These are phyloP conservation scores for Syzygium syzygioides DNA, from an alignment of 441 rosid genomes.

Conservation along the genomic window DNA sequence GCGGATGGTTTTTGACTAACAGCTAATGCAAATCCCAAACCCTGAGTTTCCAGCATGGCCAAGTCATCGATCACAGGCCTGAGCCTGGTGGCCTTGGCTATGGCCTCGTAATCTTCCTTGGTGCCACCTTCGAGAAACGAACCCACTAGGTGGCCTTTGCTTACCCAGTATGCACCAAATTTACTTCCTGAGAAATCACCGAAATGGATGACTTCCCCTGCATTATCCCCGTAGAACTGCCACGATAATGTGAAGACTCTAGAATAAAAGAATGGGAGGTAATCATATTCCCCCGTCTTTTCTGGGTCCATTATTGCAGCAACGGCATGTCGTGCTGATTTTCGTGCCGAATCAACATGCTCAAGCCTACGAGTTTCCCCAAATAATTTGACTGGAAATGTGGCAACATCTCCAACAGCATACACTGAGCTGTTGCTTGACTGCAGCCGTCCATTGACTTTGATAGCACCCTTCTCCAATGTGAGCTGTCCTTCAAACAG, in stretches of 20 bases:
- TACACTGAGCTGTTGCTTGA: conserved; percentile 80
- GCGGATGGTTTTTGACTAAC: conserved; percentile 31
- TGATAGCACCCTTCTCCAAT: conserved; percentile 90
- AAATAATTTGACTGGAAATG: conserved; percentile 76
- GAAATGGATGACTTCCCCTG: conserved; percentile 76
- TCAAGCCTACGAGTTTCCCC: conserved; percentile 90
- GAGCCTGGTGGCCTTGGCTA: conserved; percentile 58
- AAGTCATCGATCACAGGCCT: conserved; percentile 51
- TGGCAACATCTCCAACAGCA: conserved; percentile 92
- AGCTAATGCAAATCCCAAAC: conserved; percentile 58
- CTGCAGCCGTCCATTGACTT: conserved; percentile 76
- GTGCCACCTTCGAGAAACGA: conserved; percentile 95
- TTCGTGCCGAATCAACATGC: conserved; percentile 91
- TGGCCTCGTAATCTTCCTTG: conserved; percentile 85
- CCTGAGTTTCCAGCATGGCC: conserved; percentile 52
- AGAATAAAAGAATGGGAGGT: conserved; percentile 93
- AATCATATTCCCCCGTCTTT: conserved; percentile 62
- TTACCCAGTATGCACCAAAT: conserved; percentile 89
- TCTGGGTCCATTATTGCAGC: conserved; percentile 67
- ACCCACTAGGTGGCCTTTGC: conserved; percentile 72
- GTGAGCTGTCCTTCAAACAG: conserved; percentile 85
- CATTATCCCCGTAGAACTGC: conserved; percentile 89
- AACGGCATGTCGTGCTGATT: conserved; percentile 77
- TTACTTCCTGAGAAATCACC: conserved; percentile 69
- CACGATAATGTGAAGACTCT: conserved; percentile 76